These are phyloP conservation scores for Thelonectria olida DNA, from an alignment of 2,329 filamentous ascomycete genomes.

Conservation along the genomic window DNA sequence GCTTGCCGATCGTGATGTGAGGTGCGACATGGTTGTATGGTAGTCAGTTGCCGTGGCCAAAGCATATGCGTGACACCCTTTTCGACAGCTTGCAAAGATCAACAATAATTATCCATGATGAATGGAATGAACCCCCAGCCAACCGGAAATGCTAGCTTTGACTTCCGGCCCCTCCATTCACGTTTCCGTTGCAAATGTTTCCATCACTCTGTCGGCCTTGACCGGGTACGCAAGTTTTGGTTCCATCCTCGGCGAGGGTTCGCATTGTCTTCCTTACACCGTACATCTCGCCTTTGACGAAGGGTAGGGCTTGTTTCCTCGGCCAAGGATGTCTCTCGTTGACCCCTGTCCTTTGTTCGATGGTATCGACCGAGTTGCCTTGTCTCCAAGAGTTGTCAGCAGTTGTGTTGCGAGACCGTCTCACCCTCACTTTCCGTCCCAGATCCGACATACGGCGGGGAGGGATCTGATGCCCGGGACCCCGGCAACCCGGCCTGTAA, in stretches of 20 bases:
- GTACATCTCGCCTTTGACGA: not conserved
- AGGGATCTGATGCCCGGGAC: not conserved
- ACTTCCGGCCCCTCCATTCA: slow-evolving; percentile 10
- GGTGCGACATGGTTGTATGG: slow-evolving; percentile 4
- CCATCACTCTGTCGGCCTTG: not conserved
- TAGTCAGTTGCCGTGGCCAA: not conserved
- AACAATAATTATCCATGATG: slow-evolving; percentile 8
- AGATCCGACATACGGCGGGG: not conserved
- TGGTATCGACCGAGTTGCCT: not conserved
- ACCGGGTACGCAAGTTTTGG: not conserved
- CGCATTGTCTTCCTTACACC: not conserved
- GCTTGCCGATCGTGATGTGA: slow-evolving; percentile 13
- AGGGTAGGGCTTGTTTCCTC: not conserved
- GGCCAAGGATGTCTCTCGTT: not conserved
- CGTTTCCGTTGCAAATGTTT: slow-evolving; percentile 8
- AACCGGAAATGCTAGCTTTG: slow-evolving; percentile 19
- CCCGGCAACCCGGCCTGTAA: not conserved
- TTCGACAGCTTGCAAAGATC: slow-evolving; percentile 1
- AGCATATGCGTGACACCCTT: not conserved
- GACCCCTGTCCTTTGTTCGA: slow-evolving; percentile 4
- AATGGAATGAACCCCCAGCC: slow-evolving; percentile 17
- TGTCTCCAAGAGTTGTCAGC: not conserved
- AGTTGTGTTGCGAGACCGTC: slow-evolving; percentile 5
- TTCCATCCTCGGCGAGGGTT: not conserved
- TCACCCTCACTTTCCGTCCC: slow-evolving; percentile 2